Evolutionary conservation across 176 grass and related monocot genomes (phyloP).

Genomic region (Triticum urartu): DNA sequence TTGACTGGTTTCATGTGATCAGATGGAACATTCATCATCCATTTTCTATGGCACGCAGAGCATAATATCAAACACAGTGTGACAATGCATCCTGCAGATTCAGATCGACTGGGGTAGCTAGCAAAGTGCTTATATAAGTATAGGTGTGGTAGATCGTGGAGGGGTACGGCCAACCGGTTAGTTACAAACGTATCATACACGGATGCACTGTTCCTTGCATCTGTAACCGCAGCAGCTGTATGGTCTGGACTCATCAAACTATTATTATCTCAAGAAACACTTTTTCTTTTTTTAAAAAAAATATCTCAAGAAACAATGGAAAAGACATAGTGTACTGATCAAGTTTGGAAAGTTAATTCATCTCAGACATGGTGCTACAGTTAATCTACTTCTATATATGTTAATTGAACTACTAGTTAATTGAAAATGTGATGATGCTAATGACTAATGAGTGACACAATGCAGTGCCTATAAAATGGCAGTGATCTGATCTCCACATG

Average conservation of each 20-base stretch:
- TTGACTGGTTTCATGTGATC: conserved; percentile 10
- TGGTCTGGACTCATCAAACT: background rate
- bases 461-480: background rate
- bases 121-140: background rate
- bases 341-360: background rate
- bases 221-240: background rate
- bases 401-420: background rate
- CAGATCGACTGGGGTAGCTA: conserved; percentile 7
- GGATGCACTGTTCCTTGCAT: conserved; percentile 21
- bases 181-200: conserved; percentile 3
- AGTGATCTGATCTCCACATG: conserved; percentile 31
- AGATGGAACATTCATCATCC: background rate
- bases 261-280: background rate
- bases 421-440: background rate
- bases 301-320: too few relatives aligned
- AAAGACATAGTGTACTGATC: background rate
- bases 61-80: background rate
- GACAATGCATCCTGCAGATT: conserved; percentile 16
- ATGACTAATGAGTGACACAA: background rate
- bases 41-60: background rate
- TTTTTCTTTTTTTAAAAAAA: too few relatives aligned
- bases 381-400: background rate
- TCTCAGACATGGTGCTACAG: background rate
- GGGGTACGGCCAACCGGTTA: conserved; percentile 11
- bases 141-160: background rate